Conservation (phyloP, 192 early-diverging fungal genomes). For the Diversispora eburnea region DNA sequence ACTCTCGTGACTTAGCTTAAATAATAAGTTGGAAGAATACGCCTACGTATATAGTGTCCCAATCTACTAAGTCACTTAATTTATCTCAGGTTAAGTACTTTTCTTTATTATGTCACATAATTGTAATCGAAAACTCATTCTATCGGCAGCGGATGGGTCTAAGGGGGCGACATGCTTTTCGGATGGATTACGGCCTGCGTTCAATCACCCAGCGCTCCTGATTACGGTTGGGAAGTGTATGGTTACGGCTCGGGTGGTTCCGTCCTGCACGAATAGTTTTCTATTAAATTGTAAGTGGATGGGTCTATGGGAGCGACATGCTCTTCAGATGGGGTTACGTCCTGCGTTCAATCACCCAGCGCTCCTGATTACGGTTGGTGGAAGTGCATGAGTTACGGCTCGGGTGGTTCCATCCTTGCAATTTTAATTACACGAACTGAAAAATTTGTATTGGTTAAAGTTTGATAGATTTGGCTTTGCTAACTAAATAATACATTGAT, state of each 20-base stretch:
- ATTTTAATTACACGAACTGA: background rate
- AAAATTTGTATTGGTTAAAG: background rate
- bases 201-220: slow-evolving; percentile 23
- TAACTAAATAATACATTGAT: slow-evolving; percentile 15
- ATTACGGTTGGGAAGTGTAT: slow-evolving; percentile 10
- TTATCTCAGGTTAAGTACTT: slow-evolving; percentile 22
- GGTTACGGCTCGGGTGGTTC: slow-evolving; percentile 19
- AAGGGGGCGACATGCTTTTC: background rate
- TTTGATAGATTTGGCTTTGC: slow-evolving; percentile 11
- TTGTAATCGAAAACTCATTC: background rate
- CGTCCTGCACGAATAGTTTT: slow-evolving; percentile 10
- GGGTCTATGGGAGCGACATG: background rate
- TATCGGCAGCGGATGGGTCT: slow-evolving; percentile 13
- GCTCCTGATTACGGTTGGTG: no score
- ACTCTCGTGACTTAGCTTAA: background rate
- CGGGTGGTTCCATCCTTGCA: slow-evolving; percentile 19
- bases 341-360: no score
- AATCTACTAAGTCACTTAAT: background rate
- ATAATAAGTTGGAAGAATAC: background rate
- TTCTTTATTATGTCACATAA: background rate
- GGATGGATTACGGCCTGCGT: slow-evolving; percentile 6
- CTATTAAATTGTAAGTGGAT: slow-evolving; percentile 6
- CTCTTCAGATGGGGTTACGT: slow-evolving; percentile 14
- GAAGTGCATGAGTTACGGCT: slow-evolving; percentile 10
- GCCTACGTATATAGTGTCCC: no score